Conservation (phyloP, 2,329 filamentous ascomycete species). For the Arthrobotrys pseudoclavata region DNA sequence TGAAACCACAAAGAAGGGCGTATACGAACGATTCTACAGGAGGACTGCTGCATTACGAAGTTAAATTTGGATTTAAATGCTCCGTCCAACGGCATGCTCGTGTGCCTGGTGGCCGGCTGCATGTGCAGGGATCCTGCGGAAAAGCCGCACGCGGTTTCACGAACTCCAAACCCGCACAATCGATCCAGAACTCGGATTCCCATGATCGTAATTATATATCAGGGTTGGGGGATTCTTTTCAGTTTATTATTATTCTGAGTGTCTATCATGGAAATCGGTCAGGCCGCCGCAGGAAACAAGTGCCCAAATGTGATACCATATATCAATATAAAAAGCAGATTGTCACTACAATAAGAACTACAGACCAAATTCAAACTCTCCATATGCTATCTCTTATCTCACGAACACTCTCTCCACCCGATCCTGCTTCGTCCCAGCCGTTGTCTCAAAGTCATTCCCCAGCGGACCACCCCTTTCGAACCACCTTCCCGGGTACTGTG, state of each 20-base stretch:
- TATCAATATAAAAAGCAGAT: no score
- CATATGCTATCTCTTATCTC: background rate
- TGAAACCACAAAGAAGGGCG: no score
- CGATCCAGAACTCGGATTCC: background rate
- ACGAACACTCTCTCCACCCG: background rate
- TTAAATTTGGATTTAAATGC: background rate
- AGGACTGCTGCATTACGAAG: background rate
- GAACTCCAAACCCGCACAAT: background rate
- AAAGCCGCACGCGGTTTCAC: slow-evolving; percentile 28
- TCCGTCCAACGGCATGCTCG: background rate
- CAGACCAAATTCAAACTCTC: slow-evolving; percentile 4
- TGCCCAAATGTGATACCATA: no score
- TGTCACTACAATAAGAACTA: background rate
- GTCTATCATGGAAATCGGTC: no score
- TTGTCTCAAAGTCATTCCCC: slow-evolving; percentile 17
- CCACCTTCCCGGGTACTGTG: slow-evolving; percentile 44
- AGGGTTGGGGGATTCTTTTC: no score
- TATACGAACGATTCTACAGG: background rate
- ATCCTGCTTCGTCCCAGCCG: background rate
- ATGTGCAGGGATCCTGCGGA: slow-evolving; percentile 46
- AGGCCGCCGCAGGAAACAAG: no score
- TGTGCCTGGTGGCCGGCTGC: slow-evolving; percentile 36
- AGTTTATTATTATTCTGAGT: no score
- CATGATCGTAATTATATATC: no score
- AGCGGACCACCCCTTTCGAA: slow-evolving; percentile 31